Conservation (phyloP, 2,329 filamentous ascomycete species). For the Aspergillus sp. region DNA sequence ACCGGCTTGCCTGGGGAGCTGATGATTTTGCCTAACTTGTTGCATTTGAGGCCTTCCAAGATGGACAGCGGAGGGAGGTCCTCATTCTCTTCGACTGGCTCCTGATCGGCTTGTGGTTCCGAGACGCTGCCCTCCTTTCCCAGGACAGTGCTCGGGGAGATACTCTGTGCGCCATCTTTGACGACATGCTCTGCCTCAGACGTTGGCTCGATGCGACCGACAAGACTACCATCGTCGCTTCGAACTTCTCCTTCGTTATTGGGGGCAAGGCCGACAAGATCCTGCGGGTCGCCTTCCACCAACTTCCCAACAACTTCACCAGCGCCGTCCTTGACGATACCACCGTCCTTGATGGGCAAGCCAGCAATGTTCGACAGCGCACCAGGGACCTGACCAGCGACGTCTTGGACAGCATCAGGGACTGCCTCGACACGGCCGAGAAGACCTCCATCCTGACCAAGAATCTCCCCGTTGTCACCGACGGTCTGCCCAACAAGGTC, state of each 20-base stretch:
- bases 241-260: background rate
- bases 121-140: no score
- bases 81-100: slow-evolving; percentile 7
- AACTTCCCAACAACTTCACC: background rate
- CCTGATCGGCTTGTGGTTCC: slow-evolving; percentile 36
- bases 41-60: slow-evolving; percentile 41
- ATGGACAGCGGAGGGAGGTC: slow-evolving; percentile 32
- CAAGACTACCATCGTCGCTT: background rate
- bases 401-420: slow-evolving; percentile 53
- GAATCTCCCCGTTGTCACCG: slow-evolving; percentile 34
- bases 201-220: background rate
- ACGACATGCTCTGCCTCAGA: slow-evolving; percentile 37
- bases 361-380: background rate
- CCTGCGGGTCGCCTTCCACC: background rate
- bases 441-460: slow-evolving; percentile 31
- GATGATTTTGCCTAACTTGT: slow-evolving; percentile 45
- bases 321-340: background rate
- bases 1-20: slow-evolving; percentile 46
- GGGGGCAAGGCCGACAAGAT: background rate
- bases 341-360: background rate
- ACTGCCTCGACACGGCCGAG: slow-evolving; percentile 35
- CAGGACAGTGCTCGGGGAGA: slow-evolving; percentile 1
- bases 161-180: slow-evolving; percentile 46
- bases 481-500: slow-evolving; percentile 41
- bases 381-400: slow-evolving; percentile 37